These are phyloP conservation scores for Hyaloscypha hepaticicola DNA, from an alignment of 495 filamentous ascomycete genomes.

Conservation along the genomic window DNA sequence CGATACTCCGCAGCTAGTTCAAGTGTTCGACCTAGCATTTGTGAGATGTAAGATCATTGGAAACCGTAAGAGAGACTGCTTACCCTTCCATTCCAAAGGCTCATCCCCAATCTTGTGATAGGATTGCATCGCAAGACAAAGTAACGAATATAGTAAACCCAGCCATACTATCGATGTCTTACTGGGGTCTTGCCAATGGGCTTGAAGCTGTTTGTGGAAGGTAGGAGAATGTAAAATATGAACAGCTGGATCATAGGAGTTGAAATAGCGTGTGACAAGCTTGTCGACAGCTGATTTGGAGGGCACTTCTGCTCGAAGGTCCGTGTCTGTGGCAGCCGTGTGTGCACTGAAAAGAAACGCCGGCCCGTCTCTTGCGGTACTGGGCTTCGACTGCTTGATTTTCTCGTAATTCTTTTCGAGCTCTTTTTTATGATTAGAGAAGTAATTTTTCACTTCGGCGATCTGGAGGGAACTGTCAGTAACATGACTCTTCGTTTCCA, in stretches of 20 bases:
- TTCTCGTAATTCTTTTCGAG: constrained; percentile 57
- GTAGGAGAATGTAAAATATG: constrained; percentile 85
- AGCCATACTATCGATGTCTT: constrained; percentile 86
- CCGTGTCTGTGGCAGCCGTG: constrained; percentile 64
- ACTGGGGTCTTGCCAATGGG: constrained; percentile 82
- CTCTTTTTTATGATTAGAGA: constrained; percentile 56
- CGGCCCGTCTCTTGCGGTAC: constrained; percentile 57
- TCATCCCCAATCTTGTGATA: constrained; percentile 90
- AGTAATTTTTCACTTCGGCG: constrained; percentile 90
- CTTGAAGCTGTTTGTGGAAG: constrained; percentile 83
- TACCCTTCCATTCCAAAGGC: constrained; percentile 73
- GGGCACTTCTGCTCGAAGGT: constrained; percentile 78
- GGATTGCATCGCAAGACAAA: constrained; percentile 87
- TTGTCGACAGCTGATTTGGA: constrained; percentile 78
- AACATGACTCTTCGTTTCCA: constrained; percentile 1
- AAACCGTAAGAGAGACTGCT: background rate
- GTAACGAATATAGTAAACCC: constrained; percentile 81
- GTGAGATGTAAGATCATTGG: background rate
- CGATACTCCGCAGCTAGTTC: constrained; percentile 81
- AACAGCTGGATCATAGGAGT: constrained; percentile 50
- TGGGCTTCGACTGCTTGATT: constrained; percentile 62
- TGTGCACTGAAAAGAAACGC: constrained; percentile 72
- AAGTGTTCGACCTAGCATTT: constrained; percentile 55
- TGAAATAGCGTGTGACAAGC: constrained; percentile 71
- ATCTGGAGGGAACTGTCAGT: constrained; percentile 54